phyloP scores from a whole-genome alignment of 352 stramenopile genomes.

The Phytophthora lateralis region DNA sequence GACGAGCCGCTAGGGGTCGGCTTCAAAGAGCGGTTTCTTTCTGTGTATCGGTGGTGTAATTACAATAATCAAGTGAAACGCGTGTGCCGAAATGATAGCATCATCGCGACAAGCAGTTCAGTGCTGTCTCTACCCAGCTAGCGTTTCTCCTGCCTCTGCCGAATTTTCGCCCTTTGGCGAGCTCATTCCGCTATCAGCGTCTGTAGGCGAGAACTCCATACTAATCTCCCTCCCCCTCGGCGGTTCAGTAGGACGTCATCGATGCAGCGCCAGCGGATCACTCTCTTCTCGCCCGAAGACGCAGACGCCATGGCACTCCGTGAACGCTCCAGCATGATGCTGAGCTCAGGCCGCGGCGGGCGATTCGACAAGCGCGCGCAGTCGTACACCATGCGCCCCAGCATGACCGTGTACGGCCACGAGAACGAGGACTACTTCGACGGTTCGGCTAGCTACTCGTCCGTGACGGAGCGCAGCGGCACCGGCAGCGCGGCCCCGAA shows the following conservation, averaged over 20 bases:
- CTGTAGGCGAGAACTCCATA: constrained; percentile 13
- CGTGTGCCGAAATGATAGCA: constrained; percentile 13
- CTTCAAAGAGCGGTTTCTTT: constrained; percentile 8
- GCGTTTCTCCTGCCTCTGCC: constrained; percentile 11
- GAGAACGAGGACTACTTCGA: constrained; percentile 59
- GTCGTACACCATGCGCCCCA: constrained; percentile 65
- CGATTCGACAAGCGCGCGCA: constrained; percentile 44
- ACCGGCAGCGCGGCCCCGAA: constrained; percentile 35
- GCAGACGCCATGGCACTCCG: constrained; percentile 72
- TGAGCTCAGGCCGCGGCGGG: constrained; percentile 33
- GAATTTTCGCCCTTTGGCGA: constrained; percentile 22
- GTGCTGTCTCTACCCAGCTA: background rate
- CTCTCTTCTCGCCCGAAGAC: constrained; percentile 73
- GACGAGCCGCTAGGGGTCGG: constrained; percentile 15
- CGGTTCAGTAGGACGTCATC: constrained; percentile 1
- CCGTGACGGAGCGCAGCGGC: constrained; percentile 53
- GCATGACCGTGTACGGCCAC: constrained; percentile 68
- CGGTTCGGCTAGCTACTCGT: constrained; percentile 57
- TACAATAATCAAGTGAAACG: constrained; percentile 1
- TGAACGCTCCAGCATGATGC: constrained; percentile 49
- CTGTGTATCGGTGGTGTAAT: background rate
- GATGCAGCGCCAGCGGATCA: constrained; percentile 70
- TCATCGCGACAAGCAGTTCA: constrained; percentile 19
- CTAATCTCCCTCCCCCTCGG: background rate
- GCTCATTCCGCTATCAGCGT: constrained; percentile 43